Conservation (phyloP, 139 green algal genomes). For the Ettlia oleoabundans region DNA sequence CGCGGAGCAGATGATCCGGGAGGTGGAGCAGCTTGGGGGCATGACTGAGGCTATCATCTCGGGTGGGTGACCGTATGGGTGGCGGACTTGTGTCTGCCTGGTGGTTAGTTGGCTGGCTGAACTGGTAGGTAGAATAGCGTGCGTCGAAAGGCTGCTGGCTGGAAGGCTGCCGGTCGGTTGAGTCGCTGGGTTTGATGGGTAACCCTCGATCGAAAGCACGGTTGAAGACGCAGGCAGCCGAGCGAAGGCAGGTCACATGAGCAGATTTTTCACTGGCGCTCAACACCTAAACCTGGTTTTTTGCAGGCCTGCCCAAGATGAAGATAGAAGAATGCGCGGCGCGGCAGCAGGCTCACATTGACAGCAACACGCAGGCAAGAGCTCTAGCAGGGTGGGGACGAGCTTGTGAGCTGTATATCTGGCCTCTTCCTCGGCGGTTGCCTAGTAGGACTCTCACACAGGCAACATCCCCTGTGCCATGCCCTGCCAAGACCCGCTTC, state of each 20-base stretch:
- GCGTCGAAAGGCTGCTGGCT: too few relatives aligned
- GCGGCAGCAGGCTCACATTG: constrained; percentile 68
- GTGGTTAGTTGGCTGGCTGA: background rate
- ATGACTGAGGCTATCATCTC: constrained; percentile 74
- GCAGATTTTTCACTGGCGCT: too few relatives aligned
- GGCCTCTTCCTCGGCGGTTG: too few relatives aligned
- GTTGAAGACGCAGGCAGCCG: too few relatives aligned
- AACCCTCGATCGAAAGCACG: too few relatives aligned
- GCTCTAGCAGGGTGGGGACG: background rate
- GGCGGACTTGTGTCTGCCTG: background rate
- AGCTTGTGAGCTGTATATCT: background rate
- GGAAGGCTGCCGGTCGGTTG: too few relatives aligned
- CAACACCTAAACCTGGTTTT: background rate
- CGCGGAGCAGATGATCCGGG: constrained; percentile 55
- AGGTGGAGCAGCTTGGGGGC: constrained; percentile 69
- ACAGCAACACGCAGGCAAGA: constrained; percentile 63
- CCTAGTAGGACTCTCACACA: too few relatives aligned
- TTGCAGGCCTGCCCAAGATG: constrained; percentile 43
- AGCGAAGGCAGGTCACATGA: too few relatives aligned
- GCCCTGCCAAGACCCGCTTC: background rate
- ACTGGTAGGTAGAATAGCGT: background rate
- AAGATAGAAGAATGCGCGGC: constrained; percentile 61
- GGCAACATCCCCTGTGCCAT: too few relatives aligned
- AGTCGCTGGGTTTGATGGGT: too few relatives aligned
- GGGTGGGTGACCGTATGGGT: constrained; percentile 21